Conservation (phyloP, 768 basidiomycete genomes). For the Tylopilus sp. region DNA sequence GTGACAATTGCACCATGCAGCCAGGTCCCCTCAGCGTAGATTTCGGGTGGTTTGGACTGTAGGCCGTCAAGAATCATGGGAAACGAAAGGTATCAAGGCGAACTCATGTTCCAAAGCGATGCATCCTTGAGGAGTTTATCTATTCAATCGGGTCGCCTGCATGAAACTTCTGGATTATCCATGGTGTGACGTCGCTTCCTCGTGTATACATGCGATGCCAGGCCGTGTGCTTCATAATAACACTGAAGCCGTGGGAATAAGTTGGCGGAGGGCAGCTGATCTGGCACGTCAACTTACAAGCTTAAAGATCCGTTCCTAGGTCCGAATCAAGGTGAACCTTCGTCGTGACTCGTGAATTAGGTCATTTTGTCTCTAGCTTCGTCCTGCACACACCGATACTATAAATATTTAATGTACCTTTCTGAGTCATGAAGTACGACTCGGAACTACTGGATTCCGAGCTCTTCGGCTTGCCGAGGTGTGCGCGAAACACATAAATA, state of each 20-base stretch:
- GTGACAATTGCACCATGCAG: slow-evolving; percentile 30
- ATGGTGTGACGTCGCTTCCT: not conserved
- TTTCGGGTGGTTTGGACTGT: slow-evolving; percentile 8
- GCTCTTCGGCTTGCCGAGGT: no score
- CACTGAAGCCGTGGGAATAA: not conserved
- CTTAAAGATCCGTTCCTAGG: no score
- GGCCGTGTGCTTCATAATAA: not conserved
- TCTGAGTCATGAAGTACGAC: no score
- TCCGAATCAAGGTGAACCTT: no score
- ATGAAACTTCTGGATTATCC: not conserved
- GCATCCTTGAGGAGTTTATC: not conserved
- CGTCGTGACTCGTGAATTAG: no score
- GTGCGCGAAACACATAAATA: no score
- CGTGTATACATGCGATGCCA: not conserved
- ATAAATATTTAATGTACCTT: no score
- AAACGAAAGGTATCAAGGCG: not conserved
- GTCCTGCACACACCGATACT: no score
- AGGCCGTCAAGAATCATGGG: slow-evolving; percentile 12
- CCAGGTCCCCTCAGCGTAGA: slow-evolving; percentile 29
- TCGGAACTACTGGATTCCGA: no score
- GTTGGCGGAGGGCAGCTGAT: not conserved
- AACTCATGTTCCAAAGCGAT: not conserved
- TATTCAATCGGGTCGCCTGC: no score
- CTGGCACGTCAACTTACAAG: no score
- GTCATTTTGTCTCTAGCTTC: no score